Percentiles rank a stretch among this genome's conserved stretches.
Conservation (phyloP, 345 rosid genomes). For the Salix dunnii region DNA sequence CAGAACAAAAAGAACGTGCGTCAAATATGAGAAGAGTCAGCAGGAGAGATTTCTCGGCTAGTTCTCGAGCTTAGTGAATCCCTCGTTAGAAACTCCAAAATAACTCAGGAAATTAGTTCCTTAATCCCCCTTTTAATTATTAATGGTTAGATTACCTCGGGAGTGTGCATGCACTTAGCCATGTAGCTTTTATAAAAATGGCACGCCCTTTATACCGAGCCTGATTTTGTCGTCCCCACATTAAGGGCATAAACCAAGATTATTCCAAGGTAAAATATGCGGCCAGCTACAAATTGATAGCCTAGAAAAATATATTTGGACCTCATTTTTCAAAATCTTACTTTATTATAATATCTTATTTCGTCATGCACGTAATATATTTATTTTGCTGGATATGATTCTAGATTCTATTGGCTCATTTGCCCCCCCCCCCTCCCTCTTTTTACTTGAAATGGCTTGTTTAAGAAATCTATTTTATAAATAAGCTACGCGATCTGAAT, state of each 20-base stretch:
- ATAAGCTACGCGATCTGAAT: not conserved
- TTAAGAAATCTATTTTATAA: no score
- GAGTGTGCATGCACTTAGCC: conserved; percentile 17
- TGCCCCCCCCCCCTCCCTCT: not conserved
- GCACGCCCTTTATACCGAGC: conserved; percentile 7
- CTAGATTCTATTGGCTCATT: not conserved
- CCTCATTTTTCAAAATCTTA: not conserved
- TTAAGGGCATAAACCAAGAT: not conserved
- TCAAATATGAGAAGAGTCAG: not conserved
- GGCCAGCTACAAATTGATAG: not conserved
- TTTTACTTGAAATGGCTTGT: not conserved
- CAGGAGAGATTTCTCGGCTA: conserved; percentile 5
- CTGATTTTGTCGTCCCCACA: conserved; percentile 19
- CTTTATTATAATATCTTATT: not conserved
- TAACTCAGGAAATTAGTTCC: not conserved
- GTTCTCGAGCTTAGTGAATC: not conserved
- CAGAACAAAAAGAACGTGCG: not conserved
- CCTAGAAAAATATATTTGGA: not conserved
- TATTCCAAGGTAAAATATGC: not conserved
- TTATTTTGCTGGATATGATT: not conserved
- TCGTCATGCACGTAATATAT: not conserved
- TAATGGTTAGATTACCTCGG: not conserved
- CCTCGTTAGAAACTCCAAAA: not conserved
- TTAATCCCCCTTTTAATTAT: not conserved
- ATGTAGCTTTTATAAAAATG: not conserved